phyloP scores from a whole-genome alignment of 192 early-diverging fungal genomes.

The Podila epigama region DNA sequence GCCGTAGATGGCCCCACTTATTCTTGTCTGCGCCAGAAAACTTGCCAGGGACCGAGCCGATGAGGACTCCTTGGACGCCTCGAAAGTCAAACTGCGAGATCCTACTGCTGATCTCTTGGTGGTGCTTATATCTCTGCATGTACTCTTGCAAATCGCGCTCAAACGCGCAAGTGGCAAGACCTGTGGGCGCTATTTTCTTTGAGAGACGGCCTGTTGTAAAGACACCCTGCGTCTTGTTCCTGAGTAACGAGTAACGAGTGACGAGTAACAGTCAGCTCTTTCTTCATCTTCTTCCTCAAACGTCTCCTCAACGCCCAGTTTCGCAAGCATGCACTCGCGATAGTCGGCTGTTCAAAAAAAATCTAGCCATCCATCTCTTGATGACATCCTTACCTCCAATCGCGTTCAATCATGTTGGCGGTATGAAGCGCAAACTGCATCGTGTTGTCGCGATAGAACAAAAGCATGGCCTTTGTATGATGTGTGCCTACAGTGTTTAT shows the following conservation, averaged over 20 bases:
- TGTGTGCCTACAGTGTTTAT: conserved; percentile 55
- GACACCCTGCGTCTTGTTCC: conserved; percentile 65
- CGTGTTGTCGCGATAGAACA: conserved; percentile 57
- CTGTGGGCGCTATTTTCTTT: conserved; percentile 29
- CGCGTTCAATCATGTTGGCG: conserved; percentile 66
- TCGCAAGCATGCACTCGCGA: not conserved
- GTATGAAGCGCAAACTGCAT: conserved; percentile 66
- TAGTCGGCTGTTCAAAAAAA: not conserved
- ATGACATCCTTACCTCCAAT: conserved; percentile 64
- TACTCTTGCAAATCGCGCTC: conserved; percentile 65
- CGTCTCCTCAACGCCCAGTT: no score
- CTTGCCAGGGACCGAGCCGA: conserved; percentile 67
- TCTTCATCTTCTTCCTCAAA: no score
- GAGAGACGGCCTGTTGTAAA: conserved; percentile 56
- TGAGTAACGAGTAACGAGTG: conserved; percentile 9
- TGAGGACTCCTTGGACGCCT: conserved; percentile 53
- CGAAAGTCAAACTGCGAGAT: conserved; percentile 62
- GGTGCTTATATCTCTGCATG: conserved; percentile 50
- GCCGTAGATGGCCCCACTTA: conserved; percentile 64
- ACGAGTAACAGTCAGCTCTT: no score
- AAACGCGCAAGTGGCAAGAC: conserved; percentile 49
- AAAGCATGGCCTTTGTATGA: conserved; percentile 70
- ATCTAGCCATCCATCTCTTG: no score
- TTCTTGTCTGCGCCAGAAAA: conserved; percentile 47
- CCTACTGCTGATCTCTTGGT: conserved; percentile 33